Evolutionary conservation across 2,329 filamentous ascomycete species (phyloP), one percentile per base, ranked within the genome.

Genomic region (Zymoseptoria ardabiliae): DNA sequence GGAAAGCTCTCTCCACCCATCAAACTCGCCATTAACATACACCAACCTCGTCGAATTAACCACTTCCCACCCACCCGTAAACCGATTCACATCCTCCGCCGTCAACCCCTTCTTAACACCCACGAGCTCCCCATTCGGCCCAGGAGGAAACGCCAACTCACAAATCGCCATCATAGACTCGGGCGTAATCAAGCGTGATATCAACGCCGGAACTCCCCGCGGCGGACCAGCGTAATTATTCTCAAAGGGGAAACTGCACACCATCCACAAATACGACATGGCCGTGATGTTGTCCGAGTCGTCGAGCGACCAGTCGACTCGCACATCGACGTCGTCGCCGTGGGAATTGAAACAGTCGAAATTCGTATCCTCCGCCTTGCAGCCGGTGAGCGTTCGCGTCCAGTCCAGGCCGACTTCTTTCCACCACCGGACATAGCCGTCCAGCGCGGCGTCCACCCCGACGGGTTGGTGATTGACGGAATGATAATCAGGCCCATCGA

Each of bases 161-260:
- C 84, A 87, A 66, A 84, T 81, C 2, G 78, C 74, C 65, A 81
- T 77, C 70, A 74, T 83, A 73, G 85, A 86, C 0, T 77, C 74
- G 2, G 75, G 70, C 7, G 69, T 77, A 52, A 81, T 75, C 9
- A 82, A 73, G 25, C 80, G 78, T 17, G 81, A 82, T 57, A 82
- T 78, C 45, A 85, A 74, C 22, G 74, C 76, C 2, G 77, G 72
- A 1, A 65, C 69, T 57, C 67, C 70, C 3, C 65, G 50, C 0
- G 83, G 82, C 8, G 81, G 80, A 21, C 79, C 80, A 61, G 79
- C 78, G 68, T 84, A 81, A 77, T 79, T 85, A 70, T 78, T 82
- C 57, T 74, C 79, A 59, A 82, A 79, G 19, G 84, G 82, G 68
- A 86, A 81, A 66, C 86, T 86, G 75, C 84, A 86, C 2, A 79